Percentiles rank a stretch among this genome's conserved stretches.
phyloP scores from a whole-genome alignment of 2,329 filamentous ascomycete genomes.

The Clarireedia hainanense region DNA sequence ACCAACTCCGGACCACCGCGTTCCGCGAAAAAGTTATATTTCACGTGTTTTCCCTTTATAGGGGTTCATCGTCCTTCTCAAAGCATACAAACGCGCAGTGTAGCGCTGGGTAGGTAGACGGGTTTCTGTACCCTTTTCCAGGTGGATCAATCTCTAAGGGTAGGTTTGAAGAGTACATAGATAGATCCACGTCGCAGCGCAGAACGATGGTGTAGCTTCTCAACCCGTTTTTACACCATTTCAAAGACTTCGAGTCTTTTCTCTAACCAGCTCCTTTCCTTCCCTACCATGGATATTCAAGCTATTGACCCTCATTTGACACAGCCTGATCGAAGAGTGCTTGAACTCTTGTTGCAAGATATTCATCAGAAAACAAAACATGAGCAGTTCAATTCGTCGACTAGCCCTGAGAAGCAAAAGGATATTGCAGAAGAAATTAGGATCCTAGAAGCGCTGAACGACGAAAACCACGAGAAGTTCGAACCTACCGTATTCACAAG shows the following conservation, averaged over 20 bases:
- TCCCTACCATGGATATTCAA: slow-evolving; percentile 4
- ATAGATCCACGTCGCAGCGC: too few species aligned
- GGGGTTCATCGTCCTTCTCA: too few species aligned
- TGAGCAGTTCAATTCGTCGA: background rate
- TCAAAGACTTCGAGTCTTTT: background rate
- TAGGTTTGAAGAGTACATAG: too few species aligned
- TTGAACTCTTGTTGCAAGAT: slow-evolving; percentile 4
- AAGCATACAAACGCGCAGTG: too few species aligned
- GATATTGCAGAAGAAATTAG: slow-evolving; percentile 5
- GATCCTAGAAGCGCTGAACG: slow-evolving; percentile 8
- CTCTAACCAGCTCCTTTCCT: background rate
- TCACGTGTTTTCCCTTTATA: too few species aligned
- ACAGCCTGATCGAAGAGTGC: slow-evolving; percentile 7
- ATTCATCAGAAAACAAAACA: background rate
- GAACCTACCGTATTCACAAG: slow-evolving; percentile 20
- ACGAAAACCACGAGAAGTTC: slow-evolving; percentile 13
- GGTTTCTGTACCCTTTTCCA: too few species aligned
- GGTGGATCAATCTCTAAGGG: too few species aligned
- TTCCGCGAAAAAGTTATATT: too few species aligned
- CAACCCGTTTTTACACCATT: too few species aligned
- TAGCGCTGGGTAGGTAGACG: too few species aligned
- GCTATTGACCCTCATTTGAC: slow-evolving; percentile 5
- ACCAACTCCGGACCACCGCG: too few species aligned
- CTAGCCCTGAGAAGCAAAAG: background rate
- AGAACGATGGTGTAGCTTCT: too few species aligned